A percentile compares a stretch with the other conserved stretches of the same genome.
Evolutionary conservation across 2,329 filamentous ascomycete species (phyloP).

Genomic region (Aspergillus pseudoglaucus): DNA sequence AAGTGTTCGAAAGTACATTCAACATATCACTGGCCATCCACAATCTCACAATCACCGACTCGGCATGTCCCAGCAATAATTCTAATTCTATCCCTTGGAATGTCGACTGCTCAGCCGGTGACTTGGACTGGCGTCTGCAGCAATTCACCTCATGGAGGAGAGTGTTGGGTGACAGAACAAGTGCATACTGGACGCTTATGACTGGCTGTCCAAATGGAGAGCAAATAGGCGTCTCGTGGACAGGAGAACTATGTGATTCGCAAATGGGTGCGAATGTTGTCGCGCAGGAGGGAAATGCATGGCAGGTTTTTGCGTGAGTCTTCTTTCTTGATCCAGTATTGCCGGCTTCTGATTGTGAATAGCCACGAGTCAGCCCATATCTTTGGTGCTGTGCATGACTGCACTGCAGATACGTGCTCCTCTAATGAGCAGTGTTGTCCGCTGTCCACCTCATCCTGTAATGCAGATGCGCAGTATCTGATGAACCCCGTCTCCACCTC

Average conservation of each 20-base stretch:
- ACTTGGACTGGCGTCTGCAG: slow-evolving; percentile 73
- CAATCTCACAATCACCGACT: slow-evolving; percentile 72
- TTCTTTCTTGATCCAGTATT: too few relatives aligned
- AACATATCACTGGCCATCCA: slow-evolving; percentile 89
- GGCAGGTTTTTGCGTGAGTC: neutral
- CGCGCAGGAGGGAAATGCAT: slow-evolving; percentile 39
- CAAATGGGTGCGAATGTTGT: slow-evolving; percentile 44
- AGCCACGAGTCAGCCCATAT: slow-evolving; percentile 84
- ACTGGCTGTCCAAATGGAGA: slow-evolving; percentile 73
- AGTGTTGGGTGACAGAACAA: slow-evolving; percentile 59
- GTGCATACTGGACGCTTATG: slow-evolving; percentile 89
- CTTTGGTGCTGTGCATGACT: slow-evolving; percentile 94
- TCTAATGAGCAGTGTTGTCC: slow-evolving; percentile 72
- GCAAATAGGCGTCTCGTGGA: slow-evolving; percentile 87
- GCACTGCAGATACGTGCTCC: slow-evolving; percentile 59
- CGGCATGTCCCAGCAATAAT: slow-evolving; percentile 65
- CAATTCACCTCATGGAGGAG: slow-evolving; percentile 87
- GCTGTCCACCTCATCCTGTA: slow-evolving; percentile 58
- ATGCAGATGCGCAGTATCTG: slow-evolving; percentile 73
- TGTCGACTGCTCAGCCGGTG: slow-evolving; percentile 52
- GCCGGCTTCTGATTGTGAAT: slow-evolving; percentile 59
- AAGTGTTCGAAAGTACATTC: slow-evolving; percentile 82
- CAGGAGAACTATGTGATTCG: slow-evolving; percentile 73
- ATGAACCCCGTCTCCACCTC: slow-evolving; percentile 84
- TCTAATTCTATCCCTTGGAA: slow-evolving; percentile 75